Conservation (phyloP, 2,329 filamentous ascomycete genomes). For the Penicillium freii region DNA sequence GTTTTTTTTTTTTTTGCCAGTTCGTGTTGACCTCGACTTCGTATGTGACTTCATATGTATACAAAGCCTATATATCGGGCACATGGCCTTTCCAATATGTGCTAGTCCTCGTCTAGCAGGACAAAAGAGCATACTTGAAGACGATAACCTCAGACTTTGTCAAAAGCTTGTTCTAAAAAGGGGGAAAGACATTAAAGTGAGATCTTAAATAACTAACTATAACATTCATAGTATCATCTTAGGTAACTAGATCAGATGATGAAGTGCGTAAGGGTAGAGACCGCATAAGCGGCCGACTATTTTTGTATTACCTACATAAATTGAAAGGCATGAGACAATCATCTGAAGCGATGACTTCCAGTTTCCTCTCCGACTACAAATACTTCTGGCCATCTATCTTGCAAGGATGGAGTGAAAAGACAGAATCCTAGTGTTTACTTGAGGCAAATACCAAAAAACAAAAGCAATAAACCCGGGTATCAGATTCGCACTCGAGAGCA, state of each 20-base stretch:
- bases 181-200: no score
- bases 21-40: background rate
- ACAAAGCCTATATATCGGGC: background rate
- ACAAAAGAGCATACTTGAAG: background rate
- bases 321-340: background rate
- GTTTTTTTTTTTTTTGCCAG: background rate
- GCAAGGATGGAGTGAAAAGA: no score
- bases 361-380: background rate
- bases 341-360: background rate
- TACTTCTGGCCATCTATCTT: background rate
- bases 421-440: background rate
- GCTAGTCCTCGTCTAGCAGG: no score
- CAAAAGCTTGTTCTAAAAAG: no score
- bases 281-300: background rate
- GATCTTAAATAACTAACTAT: no score
- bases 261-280: background rate
- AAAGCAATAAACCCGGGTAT: conserved; percentile 15
- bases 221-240: no score
- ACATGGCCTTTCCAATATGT: background rate
- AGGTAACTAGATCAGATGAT: no score
- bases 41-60: background rate
- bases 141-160: no score
- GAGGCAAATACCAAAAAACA: background rate
- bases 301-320: background rate
- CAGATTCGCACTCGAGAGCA: conserved; percentile 17